These are phyloP conservation scores for Cantharellus anzutake DNA, from an alignment of 768 basidiomycete species.

Conservation along the genomic window DNA sequence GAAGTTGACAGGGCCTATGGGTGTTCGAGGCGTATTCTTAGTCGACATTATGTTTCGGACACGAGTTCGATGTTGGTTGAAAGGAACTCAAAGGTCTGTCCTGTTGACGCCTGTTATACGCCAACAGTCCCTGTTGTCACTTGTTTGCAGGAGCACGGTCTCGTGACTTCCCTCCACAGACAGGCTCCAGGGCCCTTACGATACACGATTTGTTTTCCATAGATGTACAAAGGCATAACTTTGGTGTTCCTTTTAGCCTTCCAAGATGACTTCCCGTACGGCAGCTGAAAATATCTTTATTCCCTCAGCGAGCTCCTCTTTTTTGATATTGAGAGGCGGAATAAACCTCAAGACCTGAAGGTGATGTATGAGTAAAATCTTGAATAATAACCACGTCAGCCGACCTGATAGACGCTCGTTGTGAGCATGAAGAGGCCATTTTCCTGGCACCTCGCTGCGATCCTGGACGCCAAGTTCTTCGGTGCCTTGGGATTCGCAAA, in stretches of 20 bases:
- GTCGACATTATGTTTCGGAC: neutral
- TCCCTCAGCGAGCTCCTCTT: constrained; percentile 47
- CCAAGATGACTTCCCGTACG: constrained; percentile 35
- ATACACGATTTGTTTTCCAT: too few species aligned
- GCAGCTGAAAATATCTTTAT: constrained; percentile 29
- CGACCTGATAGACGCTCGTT: constrained; percentile 65
- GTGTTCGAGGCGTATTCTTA: neutral
- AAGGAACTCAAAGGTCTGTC: too few species aligned
- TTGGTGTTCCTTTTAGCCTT: constrained; percentile 5
- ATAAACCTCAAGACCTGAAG: constrained; percentile 59
- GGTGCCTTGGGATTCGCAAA: constrained; percentile 21
- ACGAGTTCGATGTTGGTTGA: too few species aligned
- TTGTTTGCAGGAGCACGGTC: too few species aligned
- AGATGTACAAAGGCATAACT: too few species aligned
- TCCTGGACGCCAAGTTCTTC: constrained; percentile 41
- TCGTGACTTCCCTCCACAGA: too few species aligned
- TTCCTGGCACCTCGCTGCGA: constrained; percentile 66
- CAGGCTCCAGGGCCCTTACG: too few species aligned
- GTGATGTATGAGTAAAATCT: neutral
- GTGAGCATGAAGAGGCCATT: constrained; percentile 77
- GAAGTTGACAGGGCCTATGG: neutral
- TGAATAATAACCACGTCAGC: constrained; percentile 1
- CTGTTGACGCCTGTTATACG: too few species aligned
- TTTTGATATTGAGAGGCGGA: constrained; percentile 66
- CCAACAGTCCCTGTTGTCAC: too few species aligned